These are phyloP conservation scores for Pestalotiopsis sp. DNA, from an alignment of 2,329 filamentous ascomycete genomes.

Conservation along the genomic window DNA sequence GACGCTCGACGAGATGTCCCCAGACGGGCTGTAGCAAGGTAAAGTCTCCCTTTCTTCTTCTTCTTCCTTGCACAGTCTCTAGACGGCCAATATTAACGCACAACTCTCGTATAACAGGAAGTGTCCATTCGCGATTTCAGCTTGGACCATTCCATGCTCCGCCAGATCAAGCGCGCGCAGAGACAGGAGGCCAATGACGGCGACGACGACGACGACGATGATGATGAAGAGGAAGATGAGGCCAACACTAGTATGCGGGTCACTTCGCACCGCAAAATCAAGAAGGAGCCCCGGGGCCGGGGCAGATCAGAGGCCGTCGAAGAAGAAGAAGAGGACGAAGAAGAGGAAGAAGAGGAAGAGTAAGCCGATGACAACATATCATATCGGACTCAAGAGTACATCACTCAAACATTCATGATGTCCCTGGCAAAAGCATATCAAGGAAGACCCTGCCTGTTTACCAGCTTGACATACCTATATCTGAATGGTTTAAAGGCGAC, in stretches of 20 bases:
- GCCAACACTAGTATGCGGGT: slow-evolving; percentile 25
- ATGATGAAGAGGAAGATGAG: slow-evolving; percentile 40
- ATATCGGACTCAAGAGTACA: too few relatives aligned
- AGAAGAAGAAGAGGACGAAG: background rate
- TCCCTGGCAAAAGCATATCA: too few relatives aligned
- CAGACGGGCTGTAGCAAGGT: slow-evolving; percentile 66
- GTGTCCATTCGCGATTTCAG: slow-evolving; percentile 56
- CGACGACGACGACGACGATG: slow-evolving; percentile 49
- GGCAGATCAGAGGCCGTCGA: background rate
- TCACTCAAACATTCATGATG: too few relatives aligned
- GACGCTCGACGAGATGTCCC: slow-evolving; percentile 58
- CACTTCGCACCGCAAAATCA: slow-evolving; percentile 20
- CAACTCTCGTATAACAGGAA: slow-evolving; percentile 37
- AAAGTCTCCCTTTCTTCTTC: slow-evolving; percentile 20
- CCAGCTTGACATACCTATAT: background rate
- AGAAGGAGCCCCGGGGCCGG: slow-evolving; percentile 15
- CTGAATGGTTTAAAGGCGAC: background rate
- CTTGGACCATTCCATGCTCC: slow-evolving; percentile 57
- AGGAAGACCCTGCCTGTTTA: too few relatives aligned
- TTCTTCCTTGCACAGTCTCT: background rate
- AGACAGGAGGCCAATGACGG: slow-evolving; percentile 44
- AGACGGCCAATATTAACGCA: background rate
- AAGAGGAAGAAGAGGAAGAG: slow-evolving; percentile 5
- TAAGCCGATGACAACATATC: background rate
- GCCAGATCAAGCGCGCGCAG: slow-evolving; percentile 57